Evolutionary conservation across 192 early-diverging fungal species (phyloP), one percentile per base, ranked within the genome.

Genomic region (Coemansia sp.): DNA sequence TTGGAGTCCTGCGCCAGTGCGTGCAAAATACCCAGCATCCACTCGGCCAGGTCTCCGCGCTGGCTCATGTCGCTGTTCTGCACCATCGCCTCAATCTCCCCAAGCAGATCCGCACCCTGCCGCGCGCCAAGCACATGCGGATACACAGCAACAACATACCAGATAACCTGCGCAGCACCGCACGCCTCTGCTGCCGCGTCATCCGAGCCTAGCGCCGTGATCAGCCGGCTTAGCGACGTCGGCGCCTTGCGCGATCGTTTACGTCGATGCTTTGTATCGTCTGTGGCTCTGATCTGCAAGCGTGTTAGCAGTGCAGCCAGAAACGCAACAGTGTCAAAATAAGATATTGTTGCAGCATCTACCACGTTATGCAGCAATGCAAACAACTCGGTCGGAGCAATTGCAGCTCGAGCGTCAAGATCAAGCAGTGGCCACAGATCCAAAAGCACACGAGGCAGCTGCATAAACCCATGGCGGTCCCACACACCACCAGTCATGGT

Each of bases 401-500:
- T 14, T 26, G 52, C n/a, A 6, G 53, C 35, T 9, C 27, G 32
- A 10, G n/a, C 8, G 14, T 22, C 24, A 0, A 10, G 10, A 54
- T 47, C 50, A 0, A 66, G 32, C 18, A 75, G 38, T 1, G 73
- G 72, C 69, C 73, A 81, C 9, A 68, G 58, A 4, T 60, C 57
- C n/a, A 72, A 45, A 54, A 81, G 57, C 23, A 55, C 63, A 19
- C 73, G 66, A 20, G 78, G 78, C 63, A 81, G 38, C 11, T 51
- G 16, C 73, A 72, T 81, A 35, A 81, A 81, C 59, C 37, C 53
- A 41, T 69, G 61, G 35, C 71, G 74, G 51, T 74, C 72, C 78
- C 78, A 81, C 0, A 65, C 14, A 7, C 78, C 73, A 8, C 60
- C n/a, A 1, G 69, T 74, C 63, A 81, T 22, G 5, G 56, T 54